These are phyloP conservation scores for Thalassiosira hispida DNA, from an alignment of 352 stramenopile species.

Conservation along the genomic window DNA sequence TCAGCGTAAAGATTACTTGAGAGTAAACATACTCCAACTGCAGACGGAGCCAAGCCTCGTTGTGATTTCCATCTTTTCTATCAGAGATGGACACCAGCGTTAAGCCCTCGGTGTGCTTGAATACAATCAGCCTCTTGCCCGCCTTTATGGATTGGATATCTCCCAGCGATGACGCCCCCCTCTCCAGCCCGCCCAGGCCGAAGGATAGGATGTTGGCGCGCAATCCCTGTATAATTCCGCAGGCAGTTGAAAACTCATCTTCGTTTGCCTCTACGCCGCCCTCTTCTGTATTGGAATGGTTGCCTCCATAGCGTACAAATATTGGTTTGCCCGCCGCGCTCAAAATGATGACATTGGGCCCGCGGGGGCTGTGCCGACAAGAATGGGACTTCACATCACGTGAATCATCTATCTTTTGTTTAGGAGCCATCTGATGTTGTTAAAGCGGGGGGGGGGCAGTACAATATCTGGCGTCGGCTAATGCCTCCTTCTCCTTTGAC, in stretches of 20 bases:
- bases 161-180: slow-evolving; percentile 35
- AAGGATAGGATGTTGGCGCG: slow-evolving; percentile 51
- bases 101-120: slow-evolving; percentile 66
- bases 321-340: slow-evolving; percentile 75
- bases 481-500: no score
- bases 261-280: slow-evolving; percentile 47
- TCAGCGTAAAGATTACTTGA: slow-evolving; percentile 74
- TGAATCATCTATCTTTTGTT: background rate
- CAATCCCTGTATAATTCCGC: slow-evolving; percentile 67
- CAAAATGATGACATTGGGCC: slow-evolving; percentile 75
- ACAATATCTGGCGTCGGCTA: background rate
- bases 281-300: background rate
- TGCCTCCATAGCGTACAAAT: slow-evolving; percentile 58
- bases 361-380: background rate
- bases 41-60: slow-evolving; percentile 60
- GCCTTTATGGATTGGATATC: slow-evolving; percentile 69
- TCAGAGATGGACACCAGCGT: slow-evolving; percentile 64
- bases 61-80: slow-evolving; percentile 32
- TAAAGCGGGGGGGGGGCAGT: no score
- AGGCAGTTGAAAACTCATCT: slow-evolving; percentile 59
- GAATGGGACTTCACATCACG: background rate
- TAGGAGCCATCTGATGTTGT: slow-evolving; percentile 3
- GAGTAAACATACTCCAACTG: slow-evolving; percentile 75
- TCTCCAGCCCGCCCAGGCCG: slow-evolving; percentile 20
- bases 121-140: slow-evolving; percentile 55